Conservation (phyloP, 2,329 filamentous ascomycete species). For the Botryotinia globosa region DNA sequence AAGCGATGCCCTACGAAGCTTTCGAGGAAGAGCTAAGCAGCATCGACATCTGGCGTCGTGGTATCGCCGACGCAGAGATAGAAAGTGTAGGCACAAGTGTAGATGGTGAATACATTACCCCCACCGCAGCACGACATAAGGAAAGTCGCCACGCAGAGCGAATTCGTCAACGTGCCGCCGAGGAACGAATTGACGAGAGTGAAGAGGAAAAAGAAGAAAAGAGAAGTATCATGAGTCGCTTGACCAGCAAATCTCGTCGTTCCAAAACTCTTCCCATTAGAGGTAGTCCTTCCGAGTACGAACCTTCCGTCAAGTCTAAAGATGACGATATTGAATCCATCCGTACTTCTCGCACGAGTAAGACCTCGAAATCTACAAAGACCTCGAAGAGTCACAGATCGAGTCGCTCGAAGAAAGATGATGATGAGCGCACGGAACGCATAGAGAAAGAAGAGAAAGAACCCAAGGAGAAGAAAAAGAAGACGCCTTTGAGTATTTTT, state of each 20-base stretch:
- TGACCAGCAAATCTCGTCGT: constrained; percentile 5
- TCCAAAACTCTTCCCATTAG: background rate
- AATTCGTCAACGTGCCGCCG: constrained; percentile 29
- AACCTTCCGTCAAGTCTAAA: background rate
- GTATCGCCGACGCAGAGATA: constrained; percentile 36
- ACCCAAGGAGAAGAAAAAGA: constrained; percentile 13
- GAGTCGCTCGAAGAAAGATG: constrained; percentile 12
- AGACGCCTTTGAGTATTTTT: constrained; percentile 12
- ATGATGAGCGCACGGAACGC: background rate
- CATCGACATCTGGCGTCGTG: constrained; percentile 39
- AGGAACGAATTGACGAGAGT: constrained; percentile 20
- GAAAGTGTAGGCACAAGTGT: constrained; percentile 37
- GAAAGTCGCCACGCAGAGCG: constrained; percentile 24
- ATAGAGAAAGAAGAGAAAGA: background rate
- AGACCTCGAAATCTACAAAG: background rate
- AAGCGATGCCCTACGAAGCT: constrained; percentile 28
- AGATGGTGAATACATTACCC: constrained; percentile 39
- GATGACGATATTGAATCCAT: constrained; percentile 2
- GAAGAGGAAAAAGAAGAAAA: background rate
- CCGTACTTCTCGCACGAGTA: background rate
- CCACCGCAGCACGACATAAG: constrained; percentile 33
- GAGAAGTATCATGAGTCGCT: constrained; percentile 1
- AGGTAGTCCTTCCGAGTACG: background rate
- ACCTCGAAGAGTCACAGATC: background rate
- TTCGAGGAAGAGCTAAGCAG: constrained; percentile 36